phyloP scores from a whole-genome alignment of 176 grass and related monocot species.

The Carex scoparia region DNA sequence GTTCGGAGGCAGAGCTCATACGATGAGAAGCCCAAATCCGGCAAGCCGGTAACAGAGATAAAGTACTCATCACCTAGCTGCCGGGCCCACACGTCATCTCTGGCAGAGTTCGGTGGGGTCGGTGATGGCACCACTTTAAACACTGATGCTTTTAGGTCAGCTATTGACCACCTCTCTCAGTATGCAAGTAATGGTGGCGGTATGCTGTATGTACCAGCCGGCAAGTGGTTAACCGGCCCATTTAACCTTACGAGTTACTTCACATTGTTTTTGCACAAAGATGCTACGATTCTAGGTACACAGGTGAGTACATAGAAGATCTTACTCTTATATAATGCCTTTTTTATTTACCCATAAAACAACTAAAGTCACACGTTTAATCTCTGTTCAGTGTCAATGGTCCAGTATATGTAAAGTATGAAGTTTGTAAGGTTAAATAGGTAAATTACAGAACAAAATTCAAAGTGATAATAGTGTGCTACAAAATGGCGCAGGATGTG shows the following conservation, averaged over 20 bases:
- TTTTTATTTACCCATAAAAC: neutral
- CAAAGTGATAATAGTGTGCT: neutral
- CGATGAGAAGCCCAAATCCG: slow-evolving; percentile 41
- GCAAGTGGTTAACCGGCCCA: slow-evolving; percentile 82
- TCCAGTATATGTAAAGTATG: neutral
- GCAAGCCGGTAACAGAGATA: slow-evolving; percentile 42
- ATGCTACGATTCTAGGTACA: slow-evolving; percentile 69
- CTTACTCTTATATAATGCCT: neutral
- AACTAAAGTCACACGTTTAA: neutral
- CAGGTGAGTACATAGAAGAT: slow-evolving; percentile 28
- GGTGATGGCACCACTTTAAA: slow-evolving; percentile 77
- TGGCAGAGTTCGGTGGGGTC: slow-evolving; percentile 64
- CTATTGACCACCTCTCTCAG: slow-evolving; percentile 69
- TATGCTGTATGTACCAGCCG: slow-evolving; percentile 75
- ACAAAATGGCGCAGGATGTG: slow-evolving; percentile 38
- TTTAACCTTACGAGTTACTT: slow-evolving; percentile 95
- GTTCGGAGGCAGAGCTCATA: neutral
- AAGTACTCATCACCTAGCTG: slow-evolving; percentile 54
- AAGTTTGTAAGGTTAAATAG: neutral
- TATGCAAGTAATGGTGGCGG: slow-evolving; percentile 50
- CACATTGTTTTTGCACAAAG: slow-evolving; percentile 68
- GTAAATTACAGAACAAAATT: neutral
- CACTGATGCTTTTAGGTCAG: slow-evolving; percentile 71
- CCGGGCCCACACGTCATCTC: slow-evolving; percentile 60
- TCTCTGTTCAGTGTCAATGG: neutral